Evolutionary conservation across 116 monocot species (phyloP), one percentile per base, ranked within the genome.

Genomic region (Phalaenopsis hybrid): DNA sequence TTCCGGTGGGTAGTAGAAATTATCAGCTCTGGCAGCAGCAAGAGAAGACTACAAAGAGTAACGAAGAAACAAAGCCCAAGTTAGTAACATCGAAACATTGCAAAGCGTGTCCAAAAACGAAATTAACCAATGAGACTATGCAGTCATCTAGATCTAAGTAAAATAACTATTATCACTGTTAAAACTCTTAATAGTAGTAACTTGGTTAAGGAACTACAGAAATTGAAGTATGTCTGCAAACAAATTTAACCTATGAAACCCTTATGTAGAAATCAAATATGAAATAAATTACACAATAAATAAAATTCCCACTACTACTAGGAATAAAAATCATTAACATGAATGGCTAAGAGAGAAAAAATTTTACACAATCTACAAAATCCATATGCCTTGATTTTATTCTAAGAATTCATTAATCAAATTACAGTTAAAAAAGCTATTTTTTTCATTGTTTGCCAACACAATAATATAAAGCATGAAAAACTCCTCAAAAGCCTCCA

Each of bases 1-100:
- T 95, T 98, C 98, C 63, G 98, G 98, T 33, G 98, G 98, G 81
- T 98, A 98, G 75, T 98, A 98, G 77, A 98, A 98, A 82, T 98
- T 98, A 85, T 98, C 98, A 28, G 95, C 98, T 85, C 98, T 89
- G 43, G 98, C 98, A 75, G 98, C 98, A 9, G 98, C 98, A 79
- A 98, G 95, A 3, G 98, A 93, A 84, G 98, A 98, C 95, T 98
- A 88, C 34, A 86, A 74, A 80, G 81, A 79, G 2, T 6, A 74
- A 41, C 23, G 23, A 77, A 12, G 28, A 77, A 23, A 77, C 18
- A 77, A 25, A 0, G 4, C 13, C 41, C 23, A 77, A 28, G 77
- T 77, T 52, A 77, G 77, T 44, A 77, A 77, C 46, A 75, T 21
- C 1, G 7, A 10, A 51, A 50, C 9, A 51, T 46, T 75, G 45